Conservation (phyloP, 148 eudicot species). For the Polygonum aviculare region DNA sequence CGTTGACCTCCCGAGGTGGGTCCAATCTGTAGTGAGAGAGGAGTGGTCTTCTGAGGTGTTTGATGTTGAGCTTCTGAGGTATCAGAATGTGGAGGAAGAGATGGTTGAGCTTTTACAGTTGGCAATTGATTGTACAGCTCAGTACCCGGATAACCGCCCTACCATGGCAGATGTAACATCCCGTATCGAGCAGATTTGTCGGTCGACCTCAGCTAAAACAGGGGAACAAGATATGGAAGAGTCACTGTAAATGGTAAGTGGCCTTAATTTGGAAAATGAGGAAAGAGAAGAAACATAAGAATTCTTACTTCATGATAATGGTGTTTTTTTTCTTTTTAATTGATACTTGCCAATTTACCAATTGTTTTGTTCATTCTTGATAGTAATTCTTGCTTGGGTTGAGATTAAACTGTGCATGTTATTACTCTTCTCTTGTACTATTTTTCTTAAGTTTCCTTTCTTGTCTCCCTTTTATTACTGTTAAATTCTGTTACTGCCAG, state of each 20-base stretch:
- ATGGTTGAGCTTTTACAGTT: slow-evolving; percentile 86
- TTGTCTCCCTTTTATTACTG: neutral
- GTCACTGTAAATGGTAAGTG: slow-evolving; percentile 19
- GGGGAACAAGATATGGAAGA: slow-evolving; percentile 25
- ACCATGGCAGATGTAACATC: slow-evolving; percentile 47
- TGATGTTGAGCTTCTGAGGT: slow-evolving; percentile 74
- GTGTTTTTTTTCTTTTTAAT: neutral
- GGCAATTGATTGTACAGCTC: slow-evolving; percentile 72
- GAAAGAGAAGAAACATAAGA: slow-evolving; percentile 5
- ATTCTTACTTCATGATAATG: neutral
- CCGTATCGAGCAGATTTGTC: slow-evolving; percentile 52
- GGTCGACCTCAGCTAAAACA: slow-evolving; percentile 16
- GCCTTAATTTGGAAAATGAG: neutral
- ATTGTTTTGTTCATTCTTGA: slow-evolving; percentile 40
- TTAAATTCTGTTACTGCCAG: neutral
- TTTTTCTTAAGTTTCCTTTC: neutral
- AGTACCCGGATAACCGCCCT: slow-evolving; percentile 85
- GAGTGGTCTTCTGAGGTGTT: slow-evolving; percentile 90
- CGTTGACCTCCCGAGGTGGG: slow-evolving; percentile 94
- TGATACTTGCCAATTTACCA: slow-evolving; percentile 11
- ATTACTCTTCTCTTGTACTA: slow-evolving; percentile 15
- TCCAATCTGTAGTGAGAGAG: slow-evolving; percentile 81
- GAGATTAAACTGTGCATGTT: neutral
- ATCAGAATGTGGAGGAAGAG: slow-evolving; percentile 78
- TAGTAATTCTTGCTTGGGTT: slow-evolving; percentile 3